A percentile compares a stretch with the other conserved stretches of the same genome.
phyloP scores from a whole-genome alignment of 129 eudicot species.

The Oenanthe sinensis region DNA sequence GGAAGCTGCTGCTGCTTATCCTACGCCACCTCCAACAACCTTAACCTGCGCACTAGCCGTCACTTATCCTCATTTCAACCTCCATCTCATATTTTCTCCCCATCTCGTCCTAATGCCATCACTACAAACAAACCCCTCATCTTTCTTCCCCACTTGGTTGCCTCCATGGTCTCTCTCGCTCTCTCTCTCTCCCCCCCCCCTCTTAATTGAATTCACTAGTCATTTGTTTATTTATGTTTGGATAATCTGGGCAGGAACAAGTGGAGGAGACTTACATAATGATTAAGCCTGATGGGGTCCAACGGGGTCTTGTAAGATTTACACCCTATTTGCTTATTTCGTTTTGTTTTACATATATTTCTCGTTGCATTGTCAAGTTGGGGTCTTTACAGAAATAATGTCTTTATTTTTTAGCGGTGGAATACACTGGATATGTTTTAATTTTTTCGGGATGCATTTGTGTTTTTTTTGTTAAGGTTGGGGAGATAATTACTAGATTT shows the following conservation, averaged over 20 bases:
- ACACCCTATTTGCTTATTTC: not conserved
- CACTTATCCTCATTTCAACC: conserved; percentile 58
- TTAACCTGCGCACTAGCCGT: conserved; percentile 31
- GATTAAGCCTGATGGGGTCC: conserved; percentile 99
- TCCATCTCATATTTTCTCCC: conserved; percentile 41
- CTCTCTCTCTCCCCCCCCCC: not conserved
- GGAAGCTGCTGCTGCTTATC: conserved; percentile 23
- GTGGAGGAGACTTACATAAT: conserved; percentile 87
- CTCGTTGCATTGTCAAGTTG: not conserved
- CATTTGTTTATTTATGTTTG: not conserved
- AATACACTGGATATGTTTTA: not conserved
- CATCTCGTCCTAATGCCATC: conserved; percentile 24
- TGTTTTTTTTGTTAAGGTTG: conserved; percentile 45
- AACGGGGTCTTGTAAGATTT: conserved; percentile 79
- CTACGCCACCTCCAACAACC: conserved; percentile 19
- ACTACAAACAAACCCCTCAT: conserved; percentile 34
- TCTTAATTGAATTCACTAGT: not conserved
- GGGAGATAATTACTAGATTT: conserved; percentile 91
- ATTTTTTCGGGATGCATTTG: not conserved
- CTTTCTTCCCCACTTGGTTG: conserved; percentile 74
- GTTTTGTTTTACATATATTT: not conserved
- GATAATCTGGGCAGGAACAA: conserved; percentile 28
- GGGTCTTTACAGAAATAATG: not conserved
- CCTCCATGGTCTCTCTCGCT: conserved; percentile 39
- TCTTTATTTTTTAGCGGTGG: not conserved